Conservation (phyloP, 2,329 filamentous ascomycete species). For the Conoideocrella luteorostrata region DNA sequence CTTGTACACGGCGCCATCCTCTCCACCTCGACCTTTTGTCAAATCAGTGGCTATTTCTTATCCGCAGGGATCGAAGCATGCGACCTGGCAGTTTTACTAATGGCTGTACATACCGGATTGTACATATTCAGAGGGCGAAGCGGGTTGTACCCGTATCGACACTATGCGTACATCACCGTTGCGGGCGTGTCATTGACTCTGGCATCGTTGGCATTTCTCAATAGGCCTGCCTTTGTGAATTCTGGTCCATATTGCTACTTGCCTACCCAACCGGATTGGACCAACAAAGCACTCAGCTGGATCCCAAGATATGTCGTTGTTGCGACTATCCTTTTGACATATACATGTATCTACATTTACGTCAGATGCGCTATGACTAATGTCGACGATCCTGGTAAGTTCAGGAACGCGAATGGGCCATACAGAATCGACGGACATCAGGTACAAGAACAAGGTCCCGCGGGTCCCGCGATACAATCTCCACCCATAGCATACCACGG, state of each 20-base stretch:
- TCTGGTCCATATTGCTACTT: slow-evolving; percentile 65
- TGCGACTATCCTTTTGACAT: slow-evolving; percentile 55
- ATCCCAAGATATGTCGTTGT: slow-evolving; percentile 67
- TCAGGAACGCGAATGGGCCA: background rate
- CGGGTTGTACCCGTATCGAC: slow-evolving; percentile 63
- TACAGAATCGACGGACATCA: slow-evolving; percentile 9
- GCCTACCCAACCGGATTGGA: slow-evolving; percentile 61
- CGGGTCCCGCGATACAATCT: slow-evolving; percentile 20
- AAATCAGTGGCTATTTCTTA: slow-evolving; percentile 62
- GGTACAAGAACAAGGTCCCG: slow-evolving; percentile 4
- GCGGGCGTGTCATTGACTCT: slow-evolving; percentile 52
- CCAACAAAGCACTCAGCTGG: slow-evolving; percentile 62
- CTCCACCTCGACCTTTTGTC: slow-evolving; percentile 53
- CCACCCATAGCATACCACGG: slow-evolving; percentile 27
- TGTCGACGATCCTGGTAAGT: slow-evolving; percentile 23
- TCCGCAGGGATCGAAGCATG: slow-evolving; percentile 61
- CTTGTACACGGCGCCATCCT: slow-evolving; percentile 45
- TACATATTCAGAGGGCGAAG: slow-evolving; percentile 61
- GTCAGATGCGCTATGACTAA: slow-evolving; percentile 42
- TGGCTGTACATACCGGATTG: slow-evolving; percentile 65
- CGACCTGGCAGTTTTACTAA: slow-evolving; percentile 66
- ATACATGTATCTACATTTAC: slow-evolving; percentile 64
- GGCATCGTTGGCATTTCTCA: slow-evolving; percentile 58
- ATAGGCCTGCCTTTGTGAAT: slow-evolving; percentile 50
- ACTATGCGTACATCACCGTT: slow-evolving; percentile 51